A percentile compares a stretch with the other conserved stretches of the same genome.
Conservation (phyloP, 148 eudicot species). For the Rheum nobile region DNA sequence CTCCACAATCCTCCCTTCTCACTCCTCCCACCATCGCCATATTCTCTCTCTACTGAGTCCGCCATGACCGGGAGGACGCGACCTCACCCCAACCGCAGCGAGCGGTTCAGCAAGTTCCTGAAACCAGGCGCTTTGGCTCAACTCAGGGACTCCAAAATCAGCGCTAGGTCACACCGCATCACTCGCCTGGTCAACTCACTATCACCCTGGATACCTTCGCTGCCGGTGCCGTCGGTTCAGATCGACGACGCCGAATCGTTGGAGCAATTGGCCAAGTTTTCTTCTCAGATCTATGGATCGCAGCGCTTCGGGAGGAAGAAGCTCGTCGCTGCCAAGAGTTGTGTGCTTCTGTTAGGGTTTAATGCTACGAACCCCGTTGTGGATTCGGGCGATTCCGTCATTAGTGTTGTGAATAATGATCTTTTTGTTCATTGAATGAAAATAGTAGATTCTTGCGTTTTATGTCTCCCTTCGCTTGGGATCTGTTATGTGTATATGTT, state of each 20-base stretch:
- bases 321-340: constrained; percentile 18
- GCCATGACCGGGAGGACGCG: constrained; percentile 16
- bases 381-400: background rate
- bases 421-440: constrained; percentile 25
- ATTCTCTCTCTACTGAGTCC: background rate
- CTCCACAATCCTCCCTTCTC: background rate
- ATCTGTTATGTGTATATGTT: background rate
- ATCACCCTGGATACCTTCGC: background rate
- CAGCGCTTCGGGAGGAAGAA: constrained; percentile 23
- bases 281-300: constrained; percentile 13
- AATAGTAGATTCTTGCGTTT: constrained; percentile 1
- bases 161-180: constrained; percentile 7
- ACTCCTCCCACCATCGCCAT: background rate
- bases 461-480: background rate
- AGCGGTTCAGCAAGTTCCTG: constrained; percentile 17
- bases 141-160: constrained; percentile 22
- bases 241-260: constrained; percentile 1
- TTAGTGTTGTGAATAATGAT: constrained; percentile 10
- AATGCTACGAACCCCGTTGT: background rate
- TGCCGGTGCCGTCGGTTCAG: background rate
- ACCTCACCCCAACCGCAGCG: background rate
- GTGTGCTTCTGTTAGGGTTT: background rate
- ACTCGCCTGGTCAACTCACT: background rate
- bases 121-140: constrained; percentile 29
- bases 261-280: constrained; percentile 13